phyloP scores from a whole-genome alignment of 352 stramenopile species.

The Phytopythium helicoides region DNA sequence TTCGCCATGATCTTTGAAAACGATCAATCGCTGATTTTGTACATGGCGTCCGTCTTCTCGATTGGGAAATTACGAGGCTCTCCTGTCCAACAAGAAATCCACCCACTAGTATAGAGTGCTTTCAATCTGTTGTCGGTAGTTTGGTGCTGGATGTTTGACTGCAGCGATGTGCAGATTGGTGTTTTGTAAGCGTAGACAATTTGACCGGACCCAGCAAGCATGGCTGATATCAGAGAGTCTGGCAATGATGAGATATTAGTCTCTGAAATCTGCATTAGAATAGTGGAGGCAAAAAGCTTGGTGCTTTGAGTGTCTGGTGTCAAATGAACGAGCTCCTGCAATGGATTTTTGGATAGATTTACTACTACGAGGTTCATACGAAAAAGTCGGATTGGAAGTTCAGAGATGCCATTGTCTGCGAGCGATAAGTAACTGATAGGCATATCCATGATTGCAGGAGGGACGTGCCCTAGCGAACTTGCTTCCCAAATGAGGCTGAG shows the following conservation, averaged over 20 bases:
- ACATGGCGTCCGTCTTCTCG: too few relatives aligned
- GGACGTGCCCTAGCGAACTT: conserved; percentile 11
- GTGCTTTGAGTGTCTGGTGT: conserved; percentile 8
- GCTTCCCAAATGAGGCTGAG: conserved; percentile 19
- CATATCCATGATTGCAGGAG: conserved; percentile 10
- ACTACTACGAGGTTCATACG: background rate
- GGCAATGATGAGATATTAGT: conserved; percentile 18
- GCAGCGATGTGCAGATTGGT: background rate
- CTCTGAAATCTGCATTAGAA: conserved; percentile 4
- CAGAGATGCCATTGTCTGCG: conserved; percentile 6
- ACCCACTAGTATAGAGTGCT: background rate
- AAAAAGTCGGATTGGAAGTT: background rate
- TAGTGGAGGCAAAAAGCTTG: conserved; percentile 12
- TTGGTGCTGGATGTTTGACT: background rate
- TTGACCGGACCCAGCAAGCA: background rate
- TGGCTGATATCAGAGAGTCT: background rate
- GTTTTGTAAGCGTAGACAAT: background rate
- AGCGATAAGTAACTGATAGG: conserved; percentile 19
- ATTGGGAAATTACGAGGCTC: too few relatives aligned
- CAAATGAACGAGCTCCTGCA: conserved; percentile 12
- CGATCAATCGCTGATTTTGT: too few relatives aligned
- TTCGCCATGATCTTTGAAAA: too few relatives aligned
- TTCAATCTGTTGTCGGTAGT: background rate
- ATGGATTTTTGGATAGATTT: conserved; percentile 17
- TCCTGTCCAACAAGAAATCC: too few relatives aligned